A percentile compares a stretch with the other conserved stretches of the same genome.
Conservation (phyloP, 225 moss, liverwort and hornwort genomes). For the Bryoerythrophyllum caledonicum region DNA sequence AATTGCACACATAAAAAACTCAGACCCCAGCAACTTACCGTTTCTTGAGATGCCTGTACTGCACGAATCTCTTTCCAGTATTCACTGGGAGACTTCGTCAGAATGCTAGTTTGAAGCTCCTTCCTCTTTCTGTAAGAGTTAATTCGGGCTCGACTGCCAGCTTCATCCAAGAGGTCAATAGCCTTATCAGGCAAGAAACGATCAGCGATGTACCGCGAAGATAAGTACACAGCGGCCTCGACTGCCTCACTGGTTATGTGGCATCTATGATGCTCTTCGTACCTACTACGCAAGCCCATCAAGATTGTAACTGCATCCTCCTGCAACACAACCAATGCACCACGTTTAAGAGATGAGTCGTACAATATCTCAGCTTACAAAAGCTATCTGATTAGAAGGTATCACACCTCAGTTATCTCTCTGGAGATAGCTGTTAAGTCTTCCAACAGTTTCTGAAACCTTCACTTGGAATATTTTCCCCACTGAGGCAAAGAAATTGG, state of each 20-base stretch:
- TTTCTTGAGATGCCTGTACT: conserved; percentile 89
- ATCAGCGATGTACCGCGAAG: conserved; percentile 89
- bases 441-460: neutral
- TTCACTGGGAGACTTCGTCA: conserved; percentile 74
- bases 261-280: conserved; percentile 93
- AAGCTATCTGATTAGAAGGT: neutral
- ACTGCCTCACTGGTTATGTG: conserved; percentile 91
- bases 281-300: conserved; percentile 82
- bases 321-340: conserved; percentile 43
- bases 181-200: conserved; percentile 96
- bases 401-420: conserved; percentile 18
- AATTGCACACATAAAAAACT: neutral
- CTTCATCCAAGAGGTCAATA: conserved; percentile 95
- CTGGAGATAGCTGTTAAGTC: neutral
- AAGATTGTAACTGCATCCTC: conserved; percentile 84
- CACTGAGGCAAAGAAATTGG: neutral
- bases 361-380: neutral
- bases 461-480: neutral
- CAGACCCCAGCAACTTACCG: conserved; percentile 42
- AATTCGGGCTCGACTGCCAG: conserved; percentile 91
- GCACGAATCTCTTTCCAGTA: conserved; percentile 95
- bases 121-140: conserved; percentile 77
- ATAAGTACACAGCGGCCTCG: conserved; percentile 86
- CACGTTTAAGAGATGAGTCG: conserved; percentile 6
- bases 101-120: conserved; percentile 80